phyloP scores from a whole-genome alignment of 1,284 basidiomycete species.

The Gymnopus androsaceus region DNA sequence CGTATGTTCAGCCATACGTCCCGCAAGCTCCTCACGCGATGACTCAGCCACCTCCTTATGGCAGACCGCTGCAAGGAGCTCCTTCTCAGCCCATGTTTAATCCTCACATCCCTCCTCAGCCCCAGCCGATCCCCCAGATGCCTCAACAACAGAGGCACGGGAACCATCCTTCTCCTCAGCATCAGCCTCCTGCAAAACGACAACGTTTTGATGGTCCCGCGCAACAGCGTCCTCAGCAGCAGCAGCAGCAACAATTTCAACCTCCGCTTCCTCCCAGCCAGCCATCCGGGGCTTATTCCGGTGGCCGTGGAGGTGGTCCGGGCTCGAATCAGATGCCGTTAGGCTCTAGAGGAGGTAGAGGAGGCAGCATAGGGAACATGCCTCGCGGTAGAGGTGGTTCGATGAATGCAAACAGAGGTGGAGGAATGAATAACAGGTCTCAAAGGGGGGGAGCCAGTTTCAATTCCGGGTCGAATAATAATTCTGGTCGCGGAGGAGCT shows the following conservation, averaged over 20 bases:
- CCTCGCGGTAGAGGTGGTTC: constrained; percentile 51
- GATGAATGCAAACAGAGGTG: constrained; percentile 41
- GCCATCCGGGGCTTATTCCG: constrained; percentile 36
- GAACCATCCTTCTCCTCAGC: constrained; percentile 67
- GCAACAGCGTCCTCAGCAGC: constrained; percentile 46
- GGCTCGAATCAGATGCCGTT: constrained; percentile 43
- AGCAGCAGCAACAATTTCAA: constrained; percentile 44
- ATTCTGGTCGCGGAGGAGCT: constrained; percentile 25
- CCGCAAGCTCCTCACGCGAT: constrained; percentile 59
- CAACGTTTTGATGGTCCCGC: constrained; percentile 80
- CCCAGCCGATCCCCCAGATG: constrained; percentile 50
- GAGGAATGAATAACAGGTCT: constrained; percentile 38
- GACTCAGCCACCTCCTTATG: constrained; percentile 36
- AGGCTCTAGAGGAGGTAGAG: constrained; percentile 36
- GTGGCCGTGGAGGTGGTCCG: constrained; percentile 43
- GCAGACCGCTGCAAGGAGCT: constrained; percentile 30
- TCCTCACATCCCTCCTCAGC: constrained; percentile 36
- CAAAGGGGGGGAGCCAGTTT: constrained; percentile 17
- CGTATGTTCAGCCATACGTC: constrained; percentile 67
- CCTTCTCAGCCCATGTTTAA: constrained; percentile 32
- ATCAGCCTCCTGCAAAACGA: constrained; percentile 79
- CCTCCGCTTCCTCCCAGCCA: constrained; percentile 41
- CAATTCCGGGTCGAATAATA: constrained; percentile 25
- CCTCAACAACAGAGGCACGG: constrained; percentile 47
- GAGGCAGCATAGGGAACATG: constrained; percentile 37